Conservation (phyloP, 495 filamentous ascomycete species). For the Chaetomium cochliodes region DNA sequence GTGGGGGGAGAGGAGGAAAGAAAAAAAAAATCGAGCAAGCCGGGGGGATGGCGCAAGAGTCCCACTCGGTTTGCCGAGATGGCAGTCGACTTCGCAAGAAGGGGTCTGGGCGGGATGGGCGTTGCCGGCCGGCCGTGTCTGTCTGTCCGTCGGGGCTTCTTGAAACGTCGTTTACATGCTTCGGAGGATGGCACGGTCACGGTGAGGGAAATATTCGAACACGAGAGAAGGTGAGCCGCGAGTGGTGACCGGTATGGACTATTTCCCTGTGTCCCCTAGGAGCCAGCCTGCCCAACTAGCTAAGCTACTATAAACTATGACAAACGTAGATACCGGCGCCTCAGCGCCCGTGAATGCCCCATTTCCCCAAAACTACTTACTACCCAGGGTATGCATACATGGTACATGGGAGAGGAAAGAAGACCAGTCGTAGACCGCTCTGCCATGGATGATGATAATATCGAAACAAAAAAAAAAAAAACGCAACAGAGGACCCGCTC, state of each 20-base stretch:
- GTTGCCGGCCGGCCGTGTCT: background rate
- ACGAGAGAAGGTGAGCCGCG: background rate
- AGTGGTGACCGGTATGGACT: background rate
- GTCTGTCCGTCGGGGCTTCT: background rate
- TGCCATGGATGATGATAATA: background rate
- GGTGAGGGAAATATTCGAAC: background rate
- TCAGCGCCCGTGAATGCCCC: constrained; percentile 5
- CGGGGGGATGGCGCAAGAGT: background rate
- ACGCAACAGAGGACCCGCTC: constrained; percentile 9
- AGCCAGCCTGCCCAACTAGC: constrained; percentile 3
- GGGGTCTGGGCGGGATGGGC: background rate
- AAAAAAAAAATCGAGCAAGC: background rate
- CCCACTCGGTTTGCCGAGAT: background rate
- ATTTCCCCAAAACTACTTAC: background rate
- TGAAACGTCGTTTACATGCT: background rate
- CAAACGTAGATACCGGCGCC: background rate
- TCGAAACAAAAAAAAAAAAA: background rate
- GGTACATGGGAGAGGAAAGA: constrained; percentile 6
- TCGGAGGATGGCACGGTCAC: background rate
- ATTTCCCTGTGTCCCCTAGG: background rate
- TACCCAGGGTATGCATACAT: constrained; percentile 16
- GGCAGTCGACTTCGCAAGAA: background rate
- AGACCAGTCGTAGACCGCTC: constrained; percentile 1
- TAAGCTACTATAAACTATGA: constrained; percentile 5
- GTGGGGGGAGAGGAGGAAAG: background rate